Evolutionary conservation across 2,329 filamentous ascomycete genomes (phyloP).

Genomic region (Paradendryphiella salina): DNA sequence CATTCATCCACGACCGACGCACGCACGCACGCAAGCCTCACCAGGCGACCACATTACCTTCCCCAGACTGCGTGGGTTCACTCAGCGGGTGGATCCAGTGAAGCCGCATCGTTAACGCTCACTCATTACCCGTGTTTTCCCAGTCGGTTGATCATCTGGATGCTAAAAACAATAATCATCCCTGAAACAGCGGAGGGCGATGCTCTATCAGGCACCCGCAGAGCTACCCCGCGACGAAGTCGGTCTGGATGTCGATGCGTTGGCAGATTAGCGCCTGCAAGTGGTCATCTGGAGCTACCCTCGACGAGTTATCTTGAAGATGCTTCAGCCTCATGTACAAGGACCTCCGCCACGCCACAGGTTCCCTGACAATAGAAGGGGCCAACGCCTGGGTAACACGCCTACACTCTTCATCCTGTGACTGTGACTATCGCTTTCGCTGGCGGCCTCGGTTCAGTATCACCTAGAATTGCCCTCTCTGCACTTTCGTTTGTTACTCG

Average conservation of each 20-base stretch:
- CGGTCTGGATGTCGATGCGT: constrained; percentile 45
- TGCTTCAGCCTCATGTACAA: constrained; percentile 44
- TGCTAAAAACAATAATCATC: constrained; percentile 37
- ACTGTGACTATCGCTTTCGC: constrained; percentile 31
- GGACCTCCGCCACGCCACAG: constrained; percentile 41
- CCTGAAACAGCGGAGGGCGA: constrained; percentile 25
- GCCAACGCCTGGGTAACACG: constrained; percentile 48
- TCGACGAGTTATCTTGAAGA: constrained; percentile 32
- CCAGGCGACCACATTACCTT: constrained; percentile 20
- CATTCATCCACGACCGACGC: constrained; percentile 10
- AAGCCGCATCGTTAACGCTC: constrained; percentile 8
- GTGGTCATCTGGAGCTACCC: constrained; percentile 43
- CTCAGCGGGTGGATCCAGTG: constrained; percentile 15
- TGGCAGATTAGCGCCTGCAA: constrained; percentile 46
- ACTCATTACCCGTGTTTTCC: constrained; percentile 15
- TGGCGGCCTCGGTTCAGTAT: constrained; percentile 18
- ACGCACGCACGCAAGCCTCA: constrained; percentile 17
- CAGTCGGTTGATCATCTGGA: constrained; percentile 31
- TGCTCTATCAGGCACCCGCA: constrained; percentile 43
- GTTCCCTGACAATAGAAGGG: constrained; percentile 46
- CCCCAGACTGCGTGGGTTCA: constrained; percentile 24
- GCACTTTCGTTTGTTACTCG: constrained; percentile 32
- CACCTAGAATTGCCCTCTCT: constrained; percentile 29
- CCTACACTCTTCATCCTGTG: constrained; percentile 33
- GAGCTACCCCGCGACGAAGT: constrained; percentile 37